Evolutionary conservation across 129 eudicot species (phyloP), one percentile per base, ranked within the genome.

Genomic region (Smallanthus sonchifolius): DNA sequence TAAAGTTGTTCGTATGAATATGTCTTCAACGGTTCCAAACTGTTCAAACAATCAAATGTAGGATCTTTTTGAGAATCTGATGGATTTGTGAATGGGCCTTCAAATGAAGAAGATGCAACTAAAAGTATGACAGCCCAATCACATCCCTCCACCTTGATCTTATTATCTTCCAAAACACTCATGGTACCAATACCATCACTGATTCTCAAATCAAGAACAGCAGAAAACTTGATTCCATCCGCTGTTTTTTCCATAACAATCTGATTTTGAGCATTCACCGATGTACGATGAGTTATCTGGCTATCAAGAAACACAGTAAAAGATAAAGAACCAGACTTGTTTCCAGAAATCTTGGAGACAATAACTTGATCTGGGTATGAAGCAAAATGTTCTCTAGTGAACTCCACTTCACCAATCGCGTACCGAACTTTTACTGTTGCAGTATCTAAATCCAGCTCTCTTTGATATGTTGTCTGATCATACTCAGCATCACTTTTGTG

Each of bases 291-390:
- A 51, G 59, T 10, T 6, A 51, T 51, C 59, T 51, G 16, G 59
- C 59, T 51, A 51, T 51, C 59, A 17, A 51, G 59, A 51, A 68
- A 84, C 16, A 75, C 83, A 5, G 84, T 84, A 56, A 89, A 89
- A 49, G 86, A 86, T 19, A 89, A 55, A 48, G 80, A 61, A n/a
- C 86, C 84, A 3, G 88, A 78, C 57, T 84, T 89, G 70, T 74
- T 86, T 62, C 66, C 88, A 35, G 87, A 77, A 16, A 89, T 72
- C 83, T 82, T 89, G 44, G 77, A 67, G 51, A 73, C 86, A n/a
- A 89, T 84, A 61, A 86, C 91, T 78, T 86, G 82, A 84, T 89
- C 91, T 0, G 91, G 96, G 79, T 69, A 73, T 38, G 91, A 86
- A 49, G 84, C 86, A 73, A 89, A 89, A 72, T 86, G 80, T 44